Percentiles rank a stretch among this genome's conserved stretches.
phyloP scores from a whole-genome alignment of 164 flowering plant genomes.

The Sextonia rubra region DNA sequence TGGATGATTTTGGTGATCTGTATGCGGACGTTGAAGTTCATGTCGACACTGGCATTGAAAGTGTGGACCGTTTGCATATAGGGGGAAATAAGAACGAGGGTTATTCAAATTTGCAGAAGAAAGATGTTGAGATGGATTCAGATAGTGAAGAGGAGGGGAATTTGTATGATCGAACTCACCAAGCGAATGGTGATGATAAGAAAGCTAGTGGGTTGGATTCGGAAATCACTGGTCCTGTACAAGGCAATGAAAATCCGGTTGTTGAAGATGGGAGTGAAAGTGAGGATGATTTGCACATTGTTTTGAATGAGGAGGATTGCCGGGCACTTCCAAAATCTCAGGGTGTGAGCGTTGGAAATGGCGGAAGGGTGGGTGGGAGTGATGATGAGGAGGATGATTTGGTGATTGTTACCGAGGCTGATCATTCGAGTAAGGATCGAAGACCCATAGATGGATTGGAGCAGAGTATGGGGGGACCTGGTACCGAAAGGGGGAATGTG shows the following conservation, averaged over 20 bases:
- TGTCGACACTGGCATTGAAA: slow-evolving; percentile 19
- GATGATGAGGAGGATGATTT: slow-evolving; percentile 20
- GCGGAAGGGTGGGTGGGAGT: slow-evolving; percentile 12
- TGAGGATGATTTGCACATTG: slow-evolving; percentile 54
- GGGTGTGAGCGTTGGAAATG: slow-evolving; percentile 5
- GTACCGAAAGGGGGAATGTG: slow-evolving; percentile 21
- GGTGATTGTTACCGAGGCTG: slow-evolving; percentile 16
- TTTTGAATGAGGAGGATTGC: slow-evolving; percentile 44
- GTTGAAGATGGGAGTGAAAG: slow-evolving; percentile 38
- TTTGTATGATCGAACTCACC: background rate
- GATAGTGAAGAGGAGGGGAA: slow-evolving; percentile 2
- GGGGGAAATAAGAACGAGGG: background rate
- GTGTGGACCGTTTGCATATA: slow-evolving; percentile 1
- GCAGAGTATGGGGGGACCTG: slow-evolving; percentile 11
- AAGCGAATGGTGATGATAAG: background rate
- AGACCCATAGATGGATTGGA: slow-evolving; percentile 18
- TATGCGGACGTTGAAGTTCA: slow-evolving; percentile 53
- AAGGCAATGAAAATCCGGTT: slow-evolving; percentile 3
- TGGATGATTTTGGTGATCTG: slow-evolving; percentile 68
- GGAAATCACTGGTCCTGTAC: background rate
- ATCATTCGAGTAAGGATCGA: slow-evolving; percentile 13
- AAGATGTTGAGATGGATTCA: background rate
- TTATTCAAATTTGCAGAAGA: background rate
- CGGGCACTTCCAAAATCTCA: slow-evolving; percentile 4
- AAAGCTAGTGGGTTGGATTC: background rate